Evolutionary conservation across 352 stramenopile species (phyloP), one percentile per base, ranked within the genome.

Genomic region (Phytophthora lateralis): DNA sequence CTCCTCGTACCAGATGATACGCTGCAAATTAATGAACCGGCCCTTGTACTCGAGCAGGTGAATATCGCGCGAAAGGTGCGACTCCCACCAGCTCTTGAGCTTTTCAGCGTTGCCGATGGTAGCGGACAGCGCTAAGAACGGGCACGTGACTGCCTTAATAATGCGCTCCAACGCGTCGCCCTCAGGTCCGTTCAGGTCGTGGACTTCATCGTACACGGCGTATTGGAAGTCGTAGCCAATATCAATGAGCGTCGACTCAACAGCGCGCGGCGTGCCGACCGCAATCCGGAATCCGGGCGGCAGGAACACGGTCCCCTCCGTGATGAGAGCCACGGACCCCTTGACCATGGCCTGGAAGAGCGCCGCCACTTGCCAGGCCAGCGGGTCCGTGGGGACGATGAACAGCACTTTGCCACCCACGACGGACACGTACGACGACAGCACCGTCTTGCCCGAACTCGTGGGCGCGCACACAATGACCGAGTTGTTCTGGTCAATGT

Each of bases 311-410:
- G 82, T 93, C 27, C 86, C 86, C 45, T 98, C 95, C 2, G 96
- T 99, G 55, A 97, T 97, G 37, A 99, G 75, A 29, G 94, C 97
- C 3, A 99, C 97, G 24, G 97, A 97, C 17, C 96, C 96, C 66
- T 97, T 96, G 53, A 98, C 96, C 74, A 99, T 98, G 37, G 98
- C 88, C 68, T 98, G 96, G 84, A 99, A 99, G n/a, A 98, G 89
- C 12, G 97, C 97, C 1, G 97, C 97, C 60, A 99, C 97, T 72
- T 99, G 97, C 97, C 97, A 99, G 15, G 98, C 97, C 6, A 99
- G 83, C 29, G 97, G 97, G 74, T 99, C 97, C 38, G 97, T 99
- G 6, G 97, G 97, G 32, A 99, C 95, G 29, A 95, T 82, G 53
- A 91, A 93, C 7, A 93, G 69, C 62, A 93, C 84, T 59, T 93